Evolutionary conservation across 148 eudicot species (phyloP).

Genomic region (Rhododendron vialii): DNA sequence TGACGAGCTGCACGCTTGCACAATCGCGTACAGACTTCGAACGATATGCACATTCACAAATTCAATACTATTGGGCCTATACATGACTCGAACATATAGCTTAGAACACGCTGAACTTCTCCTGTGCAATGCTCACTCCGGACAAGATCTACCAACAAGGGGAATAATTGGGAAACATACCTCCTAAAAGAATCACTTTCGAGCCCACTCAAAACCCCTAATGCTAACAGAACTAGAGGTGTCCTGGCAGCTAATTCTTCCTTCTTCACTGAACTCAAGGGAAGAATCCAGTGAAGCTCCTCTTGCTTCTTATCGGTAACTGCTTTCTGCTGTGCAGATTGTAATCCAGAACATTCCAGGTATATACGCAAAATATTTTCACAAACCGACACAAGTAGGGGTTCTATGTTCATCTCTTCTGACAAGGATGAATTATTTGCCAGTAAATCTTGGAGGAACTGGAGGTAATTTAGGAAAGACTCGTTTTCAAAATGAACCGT

Average conservation of each 20-base stretch:
- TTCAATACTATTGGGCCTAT: constrained; percentile 56
- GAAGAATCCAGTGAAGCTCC: constrained; percentile 62
- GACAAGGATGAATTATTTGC: constrained; percentile 37
- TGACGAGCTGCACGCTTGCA: not conserved
- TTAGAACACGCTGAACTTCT: constrained; percentile 49
- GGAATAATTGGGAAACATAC: constrained; percentile 53
- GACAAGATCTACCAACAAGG: constrained; percentile 67
- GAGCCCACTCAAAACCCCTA: constrained; percentile 52
- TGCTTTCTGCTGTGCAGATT: constrained; percentile 27
- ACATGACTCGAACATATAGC: constrained; percentile 50
- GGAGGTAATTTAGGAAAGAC: constrained; percentile 57
- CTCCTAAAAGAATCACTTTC: constrained; percentile 47
- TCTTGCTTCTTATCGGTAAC: constrained; percentile 14
- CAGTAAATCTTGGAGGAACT: constrained; percentile 56
- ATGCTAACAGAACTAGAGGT: constrained; percentile 55
- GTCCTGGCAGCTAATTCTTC: constrained; percentile 86
- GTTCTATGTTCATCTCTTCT: constrained; percentile 51
- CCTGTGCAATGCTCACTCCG: constrained; percentile 60
- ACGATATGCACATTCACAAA: constrained; percentile 6
- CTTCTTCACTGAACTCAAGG: constrained; percentile 68
- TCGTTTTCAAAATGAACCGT: constrained; percentile 84
- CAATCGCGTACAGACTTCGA: not conserved
- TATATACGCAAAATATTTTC: constrained; percentile 63
- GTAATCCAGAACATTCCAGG: constrained; percentile 62
- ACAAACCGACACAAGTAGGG: constrained; percentile 49